A percentile compares a stretch with the other conserved stretches of the same genome.
Conservation (phyloP, 2,329 filamentous ascomycete genomes). For the Sporothrix luriei region DNA sequence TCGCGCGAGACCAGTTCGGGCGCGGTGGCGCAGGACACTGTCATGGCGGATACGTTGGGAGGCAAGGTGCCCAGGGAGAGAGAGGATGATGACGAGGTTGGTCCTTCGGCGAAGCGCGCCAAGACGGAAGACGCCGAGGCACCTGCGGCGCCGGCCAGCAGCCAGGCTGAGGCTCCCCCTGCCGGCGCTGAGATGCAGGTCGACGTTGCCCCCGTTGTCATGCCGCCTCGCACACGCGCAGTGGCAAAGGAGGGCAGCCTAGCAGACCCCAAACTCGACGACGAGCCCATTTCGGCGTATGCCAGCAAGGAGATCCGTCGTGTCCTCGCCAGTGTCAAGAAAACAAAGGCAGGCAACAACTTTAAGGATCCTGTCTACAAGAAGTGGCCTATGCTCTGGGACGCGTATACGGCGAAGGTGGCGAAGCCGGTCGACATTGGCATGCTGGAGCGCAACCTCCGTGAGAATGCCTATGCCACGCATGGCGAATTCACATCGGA, state of each 20-base stretch:
- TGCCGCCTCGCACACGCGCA: constrained; percentile 39
- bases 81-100: constrained; percentile 68
- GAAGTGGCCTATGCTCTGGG: constrained; percentile 73
- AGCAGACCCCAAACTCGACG: constrained; percentile 49
- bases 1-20: constrained; percentile 41
- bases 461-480: constrained; percentile 66
- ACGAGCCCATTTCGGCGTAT: constrained; percentile 57
- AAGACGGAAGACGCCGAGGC: constrained; percentile 57
- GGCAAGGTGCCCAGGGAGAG: constrained; percentile 72
- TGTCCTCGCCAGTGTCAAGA: constrained; percentile 75
- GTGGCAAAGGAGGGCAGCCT: constrained; percentile 46
- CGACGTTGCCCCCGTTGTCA: constrained; percentile 37
- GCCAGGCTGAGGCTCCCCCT: not conserved
- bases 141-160: constrained; percentile 28
- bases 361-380: constrained; percentile 79
- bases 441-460: constrained; percentile 79
- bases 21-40: constrained; percentile 45
- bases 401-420: constrained; percentile 69
- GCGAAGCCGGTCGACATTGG: constrained; percentile 81
- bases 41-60: constrained; percentile 50
- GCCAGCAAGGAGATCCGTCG: constrained; percentile 66
- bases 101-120: constrained; percentile 77
- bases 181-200: constrained; percentile 37
- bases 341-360: constrained; percentile 75
- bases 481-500: constrained; percentile 75